phyloP scores from a whole-genome alignment of 495 filamentous ascomycete genomes.

The Talaromyces wortmannii region DNA sequence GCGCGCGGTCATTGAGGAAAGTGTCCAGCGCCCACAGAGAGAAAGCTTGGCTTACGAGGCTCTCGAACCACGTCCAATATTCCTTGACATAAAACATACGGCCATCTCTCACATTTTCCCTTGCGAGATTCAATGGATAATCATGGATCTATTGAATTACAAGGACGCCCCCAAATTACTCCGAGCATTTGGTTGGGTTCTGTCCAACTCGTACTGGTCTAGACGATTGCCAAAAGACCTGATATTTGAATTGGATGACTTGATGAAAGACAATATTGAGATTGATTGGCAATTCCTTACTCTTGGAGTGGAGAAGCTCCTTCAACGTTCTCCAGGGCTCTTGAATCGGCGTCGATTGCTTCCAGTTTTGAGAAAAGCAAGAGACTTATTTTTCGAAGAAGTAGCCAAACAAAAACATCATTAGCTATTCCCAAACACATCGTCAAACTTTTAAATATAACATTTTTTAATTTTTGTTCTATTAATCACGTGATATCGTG shows the following conservation, averaged over 20 bases:
- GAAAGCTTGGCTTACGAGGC: not conserved
- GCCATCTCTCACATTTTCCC: not conserved
- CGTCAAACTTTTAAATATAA: too few relatives aligned
- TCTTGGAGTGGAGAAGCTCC: not conserved
- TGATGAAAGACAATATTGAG: not conserved
- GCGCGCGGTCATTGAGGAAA: not conserved
- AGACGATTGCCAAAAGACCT: conserved; percentile 1
- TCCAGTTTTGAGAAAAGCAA: not conserved
- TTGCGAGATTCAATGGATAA: not conserved
- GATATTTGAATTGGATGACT: conserved; percentile 1
- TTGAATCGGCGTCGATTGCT: conserved; percentile 3
- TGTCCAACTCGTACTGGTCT: conserved; percentile 2
- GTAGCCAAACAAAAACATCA: not conserved
- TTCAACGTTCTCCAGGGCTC: not conserved
- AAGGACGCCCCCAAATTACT: not conserved
- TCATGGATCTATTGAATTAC: not conserved
- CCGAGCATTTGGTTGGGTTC: conserved; percentile 1
- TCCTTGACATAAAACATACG: not conserved
- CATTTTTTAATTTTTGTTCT: too few relatives aligned
- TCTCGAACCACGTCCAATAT: not conserved
- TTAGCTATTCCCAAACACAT: not conserved
- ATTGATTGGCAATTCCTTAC: conserved; percentile 5
- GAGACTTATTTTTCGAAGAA: not conserved
- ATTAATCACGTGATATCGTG: too few relatives aligned
- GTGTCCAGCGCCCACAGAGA: not conserved